Evolutionary conservation across 805 yeast genomes (phyloP), one percentile per base, ranked within the genome.

Genomic region (Komagataella ulmi): DNA sequence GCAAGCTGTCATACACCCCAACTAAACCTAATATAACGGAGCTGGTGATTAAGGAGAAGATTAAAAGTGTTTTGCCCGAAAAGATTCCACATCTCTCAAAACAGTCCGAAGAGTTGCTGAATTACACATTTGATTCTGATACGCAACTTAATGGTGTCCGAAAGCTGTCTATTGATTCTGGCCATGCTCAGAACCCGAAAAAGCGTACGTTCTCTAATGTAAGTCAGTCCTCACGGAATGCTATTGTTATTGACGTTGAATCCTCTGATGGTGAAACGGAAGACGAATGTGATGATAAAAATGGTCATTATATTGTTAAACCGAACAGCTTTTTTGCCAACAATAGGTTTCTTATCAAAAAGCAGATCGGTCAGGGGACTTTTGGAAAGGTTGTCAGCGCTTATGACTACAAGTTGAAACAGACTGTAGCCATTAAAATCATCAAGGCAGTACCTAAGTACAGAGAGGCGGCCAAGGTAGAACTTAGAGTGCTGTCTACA

Each of bases 391-490:
- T 89, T 6, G 83, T 85, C 45, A 81, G 83, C 53, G 93, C 95
- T n/a, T 75, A 74, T 57, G 98, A 93, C 62, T 70, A 74, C 51
- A 67, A 72, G 17, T 72, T 77, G 47, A 70, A 79, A 24, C 72
- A 75, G 51, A 72, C 73, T 53, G 93, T 88, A 47, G 99, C 99
- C 1, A 85, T 93, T 54, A 93, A 93, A 65, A 86, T 93, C 55
- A 93, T 93, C 50, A 75, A 95, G 53, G 88, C 96, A 18, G 85
- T 93, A 21, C 96, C 89, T 21, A 88, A 95, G 69, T 93, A 93
- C 65, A 75, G 98, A 52, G 97, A 90, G 61, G 99, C 99, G 3
- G 88, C 96, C 12, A 87, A 85, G 65, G 88, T 90, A 52, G 99
- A 93, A 68, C 72, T 93, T 23, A 70, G 98, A 49, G 88, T 93